Base-by-base conservation (phyloP, 495 filamentous ascomycete species). In the Sphaerosporella brunnea region DNA sequence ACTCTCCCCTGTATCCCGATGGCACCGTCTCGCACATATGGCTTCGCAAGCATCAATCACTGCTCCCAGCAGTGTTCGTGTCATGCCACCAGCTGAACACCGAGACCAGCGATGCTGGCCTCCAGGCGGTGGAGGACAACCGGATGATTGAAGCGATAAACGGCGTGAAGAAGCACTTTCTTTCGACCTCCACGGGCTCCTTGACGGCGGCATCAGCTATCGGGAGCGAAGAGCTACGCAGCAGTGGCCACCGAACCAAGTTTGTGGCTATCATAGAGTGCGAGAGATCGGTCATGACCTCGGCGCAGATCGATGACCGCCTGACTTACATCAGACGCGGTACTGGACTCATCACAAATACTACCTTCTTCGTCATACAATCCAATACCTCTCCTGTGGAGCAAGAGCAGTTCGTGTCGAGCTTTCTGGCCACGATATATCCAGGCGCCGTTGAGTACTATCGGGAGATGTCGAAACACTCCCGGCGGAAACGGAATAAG, bases 81-180 rank as follows among this genome's bases (percentile, higher is more conserved):
- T 77, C 80, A 51, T 84, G 83, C 68, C 72, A 74, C 55, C 51
- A 51, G 36, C 46, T 61, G 4, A 78, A 74, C 51, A 74, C 70
- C 10, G 73, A 88, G 38, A 75, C 73, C 4, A 71, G 78, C 13
- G 80, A 93, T 53, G 68, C 73, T 2, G 78, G 69, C 13, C 73
- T 77, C 50, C 75, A 78, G 36, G 84, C 75, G 13, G 58, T 82
- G 3, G 69, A 77, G 48, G 88, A 95, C 60, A 92, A 92, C 61
- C 74, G 86, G 59, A 69, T 95, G 16, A 93, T 93, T 60, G 77
- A 78, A 1, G 84, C 93, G 51, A 84, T 95, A 51, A 87, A 83
- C 62, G 68, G 70, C 21, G 64, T 84, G 46, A 82, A 81, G 40
- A 50, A 45, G 24, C 38, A 41, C 28, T 61, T 61, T 42, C 2